Evolutionary conservation across 345 rosid species (phyloP), one percentile per base, ranked within the genome.

Genomic region (Citrus australasica): DNA sequence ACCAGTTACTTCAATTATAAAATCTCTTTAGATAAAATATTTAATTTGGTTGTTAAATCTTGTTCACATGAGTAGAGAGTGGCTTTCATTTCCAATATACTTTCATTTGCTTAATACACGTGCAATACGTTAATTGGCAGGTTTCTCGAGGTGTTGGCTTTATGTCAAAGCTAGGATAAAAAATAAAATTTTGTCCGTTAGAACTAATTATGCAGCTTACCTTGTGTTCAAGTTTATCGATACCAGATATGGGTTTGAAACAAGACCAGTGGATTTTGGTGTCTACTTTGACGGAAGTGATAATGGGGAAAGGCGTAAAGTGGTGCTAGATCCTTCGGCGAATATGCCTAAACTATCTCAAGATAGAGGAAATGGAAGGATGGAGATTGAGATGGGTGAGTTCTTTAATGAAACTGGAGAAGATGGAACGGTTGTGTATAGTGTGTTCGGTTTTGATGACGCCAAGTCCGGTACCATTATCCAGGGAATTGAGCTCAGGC

Each of bases 331-430:
- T 30, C 53, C 55, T 30, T 4, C 11, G 0, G 25, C 0, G 0
- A 2, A 66, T 32, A 1, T n/a, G 40, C 33, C 70, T 3, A 59
- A 11, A 70, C 71, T 28, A 1, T 10, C 63, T 38, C 60, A 5
- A 33, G 68, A 81, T 74, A 83, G 88, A 78, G 69, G 62, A 24
- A 84, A 87, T 53, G 86, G 83, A 6, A 84, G 90, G 90, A 80
- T 78, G 78, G 88, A 89, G 80, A 64, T 84, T 9, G 80, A 83
- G 77, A 73, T 87, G 79, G 90, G 88, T 51, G 82, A 78, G 2
- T 87, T 81, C 62, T 83, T 78, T 19, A 85, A 80, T 68, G 83
- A 79, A 8, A 51, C 48, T 67, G 87, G 81, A 46, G 88, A 85
- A 21, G 70, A 75, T 62, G 82, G 85, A 28, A 46, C 48, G 14